Conservation (phyloP, 1,284 basidiomycete species). For the Exobasidium rhododendri region DNA sequence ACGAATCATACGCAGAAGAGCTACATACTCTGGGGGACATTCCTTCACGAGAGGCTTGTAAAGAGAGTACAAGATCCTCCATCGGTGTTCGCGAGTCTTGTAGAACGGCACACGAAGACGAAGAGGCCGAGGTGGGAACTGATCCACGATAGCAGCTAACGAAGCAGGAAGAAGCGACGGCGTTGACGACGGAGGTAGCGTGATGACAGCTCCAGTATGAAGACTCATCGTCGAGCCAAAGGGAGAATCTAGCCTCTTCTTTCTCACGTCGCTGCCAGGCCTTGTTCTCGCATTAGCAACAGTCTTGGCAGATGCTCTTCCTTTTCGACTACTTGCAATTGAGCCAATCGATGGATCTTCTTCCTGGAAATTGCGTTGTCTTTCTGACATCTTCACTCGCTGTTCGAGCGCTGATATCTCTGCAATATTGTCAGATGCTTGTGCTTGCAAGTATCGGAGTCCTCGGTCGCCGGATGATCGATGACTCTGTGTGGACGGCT, state of each 20-base stretch:
- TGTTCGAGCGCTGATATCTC: constrained; percentile 48
- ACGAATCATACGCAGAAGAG: constrained; percentile 17
- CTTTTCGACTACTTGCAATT: neutral
- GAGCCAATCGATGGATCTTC: neutral
- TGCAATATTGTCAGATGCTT: constrained; percentile 44
- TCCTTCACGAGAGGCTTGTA: constrained; percentile 34
- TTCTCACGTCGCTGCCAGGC: neutral
- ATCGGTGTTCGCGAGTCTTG: constrained; percentile 21
- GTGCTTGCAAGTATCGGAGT: constrained; percentile 48
- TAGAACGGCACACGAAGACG: constrained; percentile 26
- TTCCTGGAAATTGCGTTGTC: neutral
- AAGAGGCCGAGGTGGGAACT: constrained; percentile 16
- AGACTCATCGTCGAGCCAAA: neutral
- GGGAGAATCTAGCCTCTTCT: no score
- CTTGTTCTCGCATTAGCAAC: neutral
- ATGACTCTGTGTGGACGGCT: constrained; percentile 37
- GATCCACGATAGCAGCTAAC: neutral
- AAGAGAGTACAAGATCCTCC: constrained; percentile 26
- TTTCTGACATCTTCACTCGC: constrained; percentile 21
- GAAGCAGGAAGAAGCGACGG: neutral
- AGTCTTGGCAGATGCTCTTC: neutral
- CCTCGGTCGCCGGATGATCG: constrained; percentile 45
- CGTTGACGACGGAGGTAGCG: neutral
- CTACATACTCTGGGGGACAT: constrained; percentile 18
- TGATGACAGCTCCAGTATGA: neutral